Percentiles rank a stretch among this genome's conserved stretches.
Evolutionary conservation across 2,329 filamentous ascomycete species (phyloP).

Genomic region (Monilinia fructicola): DNA sequence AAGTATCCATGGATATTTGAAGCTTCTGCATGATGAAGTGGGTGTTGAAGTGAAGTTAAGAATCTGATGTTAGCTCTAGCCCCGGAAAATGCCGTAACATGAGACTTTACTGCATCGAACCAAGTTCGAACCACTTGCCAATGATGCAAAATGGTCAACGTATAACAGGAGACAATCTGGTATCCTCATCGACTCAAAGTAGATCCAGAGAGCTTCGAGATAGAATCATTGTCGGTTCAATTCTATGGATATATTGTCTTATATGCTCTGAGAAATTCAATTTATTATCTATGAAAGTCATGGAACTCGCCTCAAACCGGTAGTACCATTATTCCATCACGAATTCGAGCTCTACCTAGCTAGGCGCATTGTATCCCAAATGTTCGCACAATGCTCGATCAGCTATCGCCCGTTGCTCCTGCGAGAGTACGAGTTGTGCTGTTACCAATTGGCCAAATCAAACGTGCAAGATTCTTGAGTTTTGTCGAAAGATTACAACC

Average conservation of each 20-base stretch:
- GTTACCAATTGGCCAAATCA: constrained; percentile 83
- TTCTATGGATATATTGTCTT: neutral
- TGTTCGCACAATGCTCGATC: constrained; percentile 77
- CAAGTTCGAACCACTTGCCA: neutral
- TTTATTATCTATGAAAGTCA: constrained; percentile 5
- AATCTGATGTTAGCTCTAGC: neutral
- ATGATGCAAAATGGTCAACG: constrained; percentile 17
- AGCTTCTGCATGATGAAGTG: neutral
- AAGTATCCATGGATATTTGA: too few species aligned
- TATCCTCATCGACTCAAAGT: constrained; percentile 14
- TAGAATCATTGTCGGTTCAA: neutral
- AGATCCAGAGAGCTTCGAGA: neutral
- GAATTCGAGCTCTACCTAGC: constrained; percentile 22
- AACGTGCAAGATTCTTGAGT: constrained; percentile 71
- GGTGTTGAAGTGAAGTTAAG: constrained; percentile 13
- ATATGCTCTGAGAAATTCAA: constrained; percentile 14
- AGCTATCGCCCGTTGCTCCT: constrained; percentile 85
- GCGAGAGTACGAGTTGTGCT: constrained; percentile 87
- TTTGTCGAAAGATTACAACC: constrained; percentile 77
- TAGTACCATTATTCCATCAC: constrained; percentile 3
- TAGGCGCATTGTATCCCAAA: constrained; percentile 41
- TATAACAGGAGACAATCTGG: constrained; percentile 23
- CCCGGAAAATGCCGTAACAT: neutral
- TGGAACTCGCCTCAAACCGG: constrained; percentile 7
- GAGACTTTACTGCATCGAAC: neutral